Evolutionary conservation across 1,139 yeast species (phyloP).

Genomic region (Diutina ranongensis): DNA sequence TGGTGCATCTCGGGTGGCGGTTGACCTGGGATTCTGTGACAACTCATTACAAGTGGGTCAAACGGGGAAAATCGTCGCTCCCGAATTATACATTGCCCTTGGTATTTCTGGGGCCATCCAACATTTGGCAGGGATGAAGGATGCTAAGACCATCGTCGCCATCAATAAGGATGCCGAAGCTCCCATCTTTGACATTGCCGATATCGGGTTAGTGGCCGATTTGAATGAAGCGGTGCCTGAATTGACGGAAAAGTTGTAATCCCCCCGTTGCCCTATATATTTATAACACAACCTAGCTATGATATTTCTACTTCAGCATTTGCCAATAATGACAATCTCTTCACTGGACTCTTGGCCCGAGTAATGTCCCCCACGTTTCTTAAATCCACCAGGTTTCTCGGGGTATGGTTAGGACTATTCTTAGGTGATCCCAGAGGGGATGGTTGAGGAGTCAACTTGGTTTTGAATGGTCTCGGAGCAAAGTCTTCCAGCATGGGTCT

Average conservation of each 20-base stretch:
- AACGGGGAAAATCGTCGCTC: conserved; percentile 96
- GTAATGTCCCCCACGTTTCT: not conserved
- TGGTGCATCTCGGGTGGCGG: conserved; percentile 98
- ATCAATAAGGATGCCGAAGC: conserved; percentile 92
- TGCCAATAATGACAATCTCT: conserved; percentile 1
- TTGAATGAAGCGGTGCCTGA: conserved; percentile 80
- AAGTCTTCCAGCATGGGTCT: conserved; percentile 1
- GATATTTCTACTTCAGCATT: not conserved
- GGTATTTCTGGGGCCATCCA: conserved; percentile 98
- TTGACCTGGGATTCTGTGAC: conserved; percentile 90
- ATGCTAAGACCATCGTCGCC: conserved; percentile 86
- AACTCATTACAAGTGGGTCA: conserved; percentile 98
- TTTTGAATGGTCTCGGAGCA: conserved; percentile 4
- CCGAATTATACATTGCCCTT: conserved; percentile 83
- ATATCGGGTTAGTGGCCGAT: conserved; percentile 83
- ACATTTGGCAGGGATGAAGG: conserved; percentile 98
- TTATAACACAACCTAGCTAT: not conserved
- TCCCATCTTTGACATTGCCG: conserved; percentile 87
- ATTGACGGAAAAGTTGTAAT: conserved; percentile 57
- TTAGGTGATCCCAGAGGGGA: not conserved
- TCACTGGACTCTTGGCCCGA: not conserved
- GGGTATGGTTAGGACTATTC: not conserved
- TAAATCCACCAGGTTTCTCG: conserved; percentile 2
- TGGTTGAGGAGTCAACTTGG: conserved; percentile 2
- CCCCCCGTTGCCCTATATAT: not conserved